Evolutionary conservation across 805 yeast species (phyloP).

Genomic region (Starmerella bombi): DNA sequence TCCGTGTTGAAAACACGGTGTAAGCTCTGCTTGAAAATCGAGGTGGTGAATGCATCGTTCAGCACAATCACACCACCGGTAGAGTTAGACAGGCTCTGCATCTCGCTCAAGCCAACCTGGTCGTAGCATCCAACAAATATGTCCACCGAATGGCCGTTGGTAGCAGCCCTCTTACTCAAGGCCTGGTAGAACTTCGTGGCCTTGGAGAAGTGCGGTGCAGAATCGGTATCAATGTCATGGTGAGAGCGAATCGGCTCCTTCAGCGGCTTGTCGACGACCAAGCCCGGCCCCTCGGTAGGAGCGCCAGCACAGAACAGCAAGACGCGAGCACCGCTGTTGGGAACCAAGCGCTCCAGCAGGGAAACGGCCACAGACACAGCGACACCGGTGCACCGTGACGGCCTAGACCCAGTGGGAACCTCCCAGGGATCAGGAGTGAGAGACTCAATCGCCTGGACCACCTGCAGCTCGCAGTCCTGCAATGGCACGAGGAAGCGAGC

Average conservation of each 20-base stretch:
- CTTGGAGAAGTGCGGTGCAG: slow-evolving; percentile 74
- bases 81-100: slow-evolving; percentile 70
- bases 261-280: slow-evolving; percentile 79
- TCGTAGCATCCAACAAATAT: slow-evolving; percentile 92
- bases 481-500: slow-evolving; percentile 62
- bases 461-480: slow-evolving; percentile 67
- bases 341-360: slow-evolving; percentile 66
- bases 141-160: slow-evolving; percentile 69
- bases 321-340: slow-evolving; percentile 78
- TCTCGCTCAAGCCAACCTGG: slow-evolving; percentile 88
- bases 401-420: slow-evolving; percentile 60
- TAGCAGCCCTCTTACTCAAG: slow-evolving; percentile 57
- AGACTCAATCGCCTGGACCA: slow-evolving; percentile 65
- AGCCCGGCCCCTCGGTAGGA: slow-evolving; percentile 87
- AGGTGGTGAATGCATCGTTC: slow-evolving; percentile 86
- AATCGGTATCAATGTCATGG: slow-evolving; percentile 85
- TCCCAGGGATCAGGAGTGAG: slow-evolving; percentile 81
- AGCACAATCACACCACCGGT: slow-evolving; percentile 86
- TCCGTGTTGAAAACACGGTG: slow-evolving; percentile 79
- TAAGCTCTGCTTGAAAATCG: slow-evolving; percentile 85
- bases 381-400: slow-evolving; percentile 84
- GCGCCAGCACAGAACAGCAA: slow-evolving; percentile 91
- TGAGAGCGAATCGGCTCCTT: slow-evolving; percentile 97
- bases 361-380: slow-evolving; percentile 78
- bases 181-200: slow-evolving; percentile 71